Conservation (phyloP, 495 filamentous ascomycete species). For the Penicillium cosmopolitanum region DNA sequence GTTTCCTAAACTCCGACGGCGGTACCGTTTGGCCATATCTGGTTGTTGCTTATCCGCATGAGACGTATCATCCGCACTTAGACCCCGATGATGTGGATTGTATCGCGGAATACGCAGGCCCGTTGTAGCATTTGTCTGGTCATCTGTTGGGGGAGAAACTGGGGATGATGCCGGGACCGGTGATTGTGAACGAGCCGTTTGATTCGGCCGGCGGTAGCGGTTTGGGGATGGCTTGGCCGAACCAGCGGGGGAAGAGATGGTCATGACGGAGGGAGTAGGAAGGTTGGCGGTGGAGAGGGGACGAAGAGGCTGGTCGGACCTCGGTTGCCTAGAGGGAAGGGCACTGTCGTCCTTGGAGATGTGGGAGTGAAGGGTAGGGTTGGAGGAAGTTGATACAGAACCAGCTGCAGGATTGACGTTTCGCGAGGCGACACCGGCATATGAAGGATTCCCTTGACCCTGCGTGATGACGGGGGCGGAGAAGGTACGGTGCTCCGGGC, state of each 20-base stretch:
- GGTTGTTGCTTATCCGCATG: constrained; percentile 45
- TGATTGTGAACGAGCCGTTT: constrained; percentile 46
- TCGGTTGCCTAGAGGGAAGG: constrained; percentile 44
- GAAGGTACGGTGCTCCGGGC: constrained; percentile 67
- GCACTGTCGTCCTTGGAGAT: constrained; percentile 54
- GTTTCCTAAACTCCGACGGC: constrained; percentile 81
- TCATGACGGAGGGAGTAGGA: constrained; percentile 48
- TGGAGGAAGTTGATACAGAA: constrained; percentile 61
- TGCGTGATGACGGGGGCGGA: constrained; percentile 64
- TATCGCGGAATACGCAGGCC: constrained; percentile 17
- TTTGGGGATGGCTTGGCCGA: constrained; percentile 64
- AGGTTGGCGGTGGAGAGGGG: constrained; percentile 57
- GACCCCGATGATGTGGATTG: constrained; percentile 42
- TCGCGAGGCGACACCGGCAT: constrained; percentile 43
- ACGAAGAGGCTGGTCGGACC: constrained; percentile 45
- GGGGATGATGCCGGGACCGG: constrained; percentile 40
- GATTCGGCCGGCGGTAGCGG: constrained; percentile 65
- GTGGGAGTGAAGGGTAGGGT: constrained; percentile 44
- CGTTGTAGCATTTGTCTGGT: constrained; percentile 17
- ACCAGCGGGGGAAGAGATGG: constrained; percentile 49
- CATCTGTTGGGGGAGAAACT: constrained; percentile 22
- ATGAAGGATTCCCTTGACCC: constrained; percentile 45
- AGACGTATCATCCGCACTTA: constrained; percentile 58
- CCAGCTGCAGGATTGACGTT: constrained; percentile 62
- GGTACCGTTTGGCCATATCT: constrained; percentile 74